These are phyloP conservation scores for Quercus robur DNA, from an alignment of 306 rosid genomes.

Conservation along the genomic window DNA sequence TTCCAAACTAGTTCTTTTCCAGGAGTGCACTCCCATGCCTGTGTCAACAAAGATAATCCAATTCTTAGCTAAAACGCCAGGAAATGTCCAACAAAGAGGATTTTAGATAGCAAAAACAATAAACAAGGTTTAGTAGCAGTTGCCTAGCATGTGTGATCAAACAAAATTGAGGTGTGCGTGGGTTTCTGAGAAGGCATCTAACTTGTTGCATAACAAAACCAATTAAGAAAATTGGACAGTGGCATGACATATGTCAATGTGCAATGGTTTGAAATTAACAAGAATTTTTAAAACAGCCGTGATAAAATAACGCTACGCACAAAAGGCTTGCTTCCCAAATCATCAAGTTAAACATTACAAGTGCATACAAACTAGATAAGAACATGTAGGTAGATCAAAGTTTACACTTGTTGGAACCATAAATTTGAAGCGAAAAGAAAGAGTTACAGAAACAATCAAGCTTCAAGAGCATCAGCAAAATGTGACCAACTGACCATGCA, in stretches of 20 bases:
- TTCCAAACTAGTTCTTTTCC: conserved; percentile 75
- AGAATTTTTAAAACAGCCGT: background rate
- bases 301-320: background rate
- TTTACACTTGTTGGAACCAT: background rate
- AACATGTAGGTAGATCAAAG: background rate
- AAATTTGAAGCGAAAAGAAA: background rate
- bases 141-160: background rate
- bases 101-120: background rate
- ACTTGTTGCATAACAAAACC: background rate
- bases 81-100: background rate
- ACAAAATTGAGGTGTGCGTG: background rate
- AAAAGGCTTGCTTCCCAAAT: background rate
- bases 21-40: conserved; percentile 87
- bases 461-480: background rate
- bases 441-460: background rate
- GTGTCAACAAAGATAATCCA: conserved; percentile 23
- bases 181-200: background rate
- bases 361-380: background rate
- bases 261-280: background rate
- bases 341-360: background rate
- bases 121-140: background rate
- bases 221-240: background rate
- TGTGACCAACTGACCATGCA: background rate
- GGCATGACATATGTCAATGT: background rate
- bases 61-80: conserved; percentile 2